Base-by-base conservation (phyloP, 169 alveolate genomes). In the Theileria annulata region DNA sequence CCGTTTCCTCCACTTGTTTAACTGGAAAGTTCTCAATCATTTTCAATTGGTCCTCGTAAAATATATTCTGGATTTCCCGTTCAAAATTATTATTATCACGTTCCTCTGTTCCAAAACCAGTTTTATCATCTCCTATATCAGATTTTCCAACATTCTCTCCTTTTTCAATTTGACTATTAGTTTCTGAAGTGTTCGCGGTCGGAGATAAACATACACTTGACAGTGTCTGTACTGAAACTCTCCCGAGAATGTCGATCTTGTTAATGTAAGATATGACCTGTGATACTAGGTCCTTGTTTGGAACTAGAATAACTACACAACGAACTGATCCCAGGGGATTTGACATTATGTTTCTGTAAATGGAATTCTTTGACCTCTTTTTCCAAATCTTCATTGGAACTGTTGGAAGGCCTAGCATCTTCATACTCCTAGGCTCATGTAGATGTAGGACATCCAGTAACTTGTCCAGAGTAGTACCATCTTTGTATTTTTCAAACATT, bases 181-280 rank as follows among this genome's bases (percentile, higher is more conserved):
- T 63, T 56, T 23, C 35, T 8, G n/a, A 47, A 0, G 15, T 56
- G 15, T 27, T 19, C 27, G 59, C 48, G 0, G 27, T 27, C 4
- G 63, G 78, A 13, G 85, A 79, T 12, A 48, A 33, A 13, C 31
- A 59, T 15, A 87, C 87, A 21, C 80, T 86, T 13, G 88, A 79
- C 60, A 90, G 73, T 2, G 92, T 87, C 77, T 90, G 94, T 33
- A 90, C 72, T 21, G 91, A 84, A 59, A 86, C 68, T 51, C 94
- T 71, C 15, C 91, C 89, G 23, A 90, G 66, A 5, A 84, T 74
- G 60, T 90, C 94, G 28, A 90, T 35, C 33, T 73, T 66, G 56
- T 68, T 63, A 31, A 90, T 63, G 68, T 83, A 86, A 17, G 59
- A 60, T 17, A 90, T 42, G 23, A 90, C 87, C 67, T 90, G 94